Evolutionary conservation across 345 rosid species (phyloP), one percentile per base, ranked within the genome.

Genomic region (Lepidium didymum): DNA sequence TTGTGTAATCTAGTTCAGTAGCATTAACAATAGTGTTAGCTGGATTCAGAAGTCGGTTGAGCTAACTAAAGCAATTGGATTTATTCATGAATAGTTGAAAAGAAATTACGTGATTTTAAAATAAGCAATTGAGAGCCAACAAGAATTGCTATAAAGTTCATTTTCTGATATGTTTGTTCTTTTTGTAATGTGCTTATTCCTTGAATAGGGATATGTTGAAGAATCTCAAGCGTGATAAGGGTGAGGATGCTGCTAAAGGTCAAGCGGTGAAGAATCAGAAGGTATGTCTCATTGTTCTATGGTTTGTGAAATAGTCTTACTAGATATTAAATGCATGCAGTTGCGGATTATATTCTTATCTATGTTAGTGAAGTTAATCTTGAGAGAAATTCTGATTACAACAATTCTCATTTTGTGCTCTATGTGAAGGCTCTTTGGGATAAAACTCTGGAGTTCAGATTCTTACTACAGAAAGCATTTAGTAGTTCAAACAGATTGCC

Each of bases 241-340:
- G 82, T 74, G 99, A 91, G 67, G 99, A 89, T 83, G 64, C 83
- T 80, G 83, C 77, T 38, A 94, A 94, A 79, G 91, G 97, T 74
- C 85, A 84, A 79, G 95, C 97, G 29, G 96, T 91, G 40, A 91
- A 87, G 87, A 91, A 85, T 64, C 99, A 89, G 73, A 86, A 80
- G 92, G 99, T 93, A 41, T 16, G 56, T 40, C 7, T 29, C 31
- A 9, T 54, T 45, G 38, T 16, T 37, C 27, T 36, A 38, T 4
- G 1, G 10, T 53, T 12, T 36, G 31, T 14, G 15, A 62, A 51
- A 44, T 27, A 61, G 15, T 54, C 53, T 16, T 13, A 18, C 1
- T 29, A 37, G 62, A 34, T 40, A 52, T 53, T 5, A 4, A 10
- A 2, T 47, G 8, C 37, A 13, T 51, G 21, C 4, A 45, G 23